Evolutionary conservation across 2,329 filamentous ascomycete genomes (phyloP).

Genomic region (Cryphonectria naterciae): DNA sequence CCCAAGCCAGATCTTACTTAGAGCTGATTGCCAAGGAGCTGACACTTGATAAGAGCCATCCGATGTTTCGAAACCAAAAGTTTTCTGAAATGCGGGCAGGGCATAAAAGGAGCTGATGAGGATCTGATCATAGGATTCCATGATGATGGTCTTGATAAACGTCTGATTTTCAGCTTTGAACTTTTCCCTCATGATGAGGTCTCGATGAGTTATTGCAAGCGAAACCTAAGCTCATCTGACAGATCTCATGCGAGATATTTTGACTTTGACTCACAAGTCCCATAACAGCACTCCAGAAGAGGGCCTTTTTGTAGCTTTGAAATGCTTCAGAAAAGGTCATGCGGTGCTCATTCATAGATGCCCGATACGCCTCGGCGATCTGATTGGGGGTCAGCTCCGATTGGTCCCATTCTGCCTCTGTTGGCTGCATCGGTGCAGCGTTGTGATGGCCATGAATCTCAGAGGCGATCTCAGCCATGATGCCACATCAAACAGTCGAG

Average conservation of each 20-base stretch:
- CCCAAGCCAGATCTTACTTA: not conserved
- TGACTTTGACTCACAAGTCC: constrained; percentile 8
- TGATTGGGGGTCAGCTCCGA: constrained; percentile 6
- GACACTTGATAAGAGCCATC: constrained; percentile 37
- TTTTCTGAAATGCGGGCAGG: constrained; percentile 36
- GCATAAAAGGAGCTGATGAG: constrained; percentile 41
- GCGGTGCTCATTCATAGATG: constrained; percentile 9
- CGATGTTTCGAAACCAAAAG: constrained; percentile 34
- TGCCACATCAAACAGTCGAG: not conserved
- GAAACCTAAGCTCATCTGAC: not conserved
- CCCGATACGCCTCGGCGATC: constrained; percentile 11
- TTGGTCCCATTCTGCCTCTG: not conserved
- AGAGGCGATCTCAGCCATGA: not conserved
- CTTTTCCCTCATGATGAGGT: not conserved
- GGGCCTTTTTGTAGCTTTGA: constrained; percentile 3
- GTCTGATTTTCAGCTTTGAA: not conserved
- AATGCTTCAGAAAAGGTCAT: constrained; percentile 8
- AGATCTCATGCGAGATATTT: not conserved
- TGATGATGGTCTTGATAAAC: constrained; percentile 43
- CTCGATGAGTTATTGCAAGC: not conserved
- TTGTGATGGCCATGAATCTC: not conserved
- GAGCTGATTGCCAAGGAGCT: constrained; percentile 23
- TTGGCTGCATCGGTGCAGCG: not conserved
- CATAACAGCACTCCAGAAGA: constrained; percentile 40
- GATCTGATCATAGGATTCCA: constrained; percentile 38